A percentile compares a stretch with the other conserved stretches of the same genome.
These are phyloP conservation scores for Beauveria bassiana DNA, from an alignment of 2,329 filamentous ascomycete genomes.

Conservation along the genomic window DNA sequence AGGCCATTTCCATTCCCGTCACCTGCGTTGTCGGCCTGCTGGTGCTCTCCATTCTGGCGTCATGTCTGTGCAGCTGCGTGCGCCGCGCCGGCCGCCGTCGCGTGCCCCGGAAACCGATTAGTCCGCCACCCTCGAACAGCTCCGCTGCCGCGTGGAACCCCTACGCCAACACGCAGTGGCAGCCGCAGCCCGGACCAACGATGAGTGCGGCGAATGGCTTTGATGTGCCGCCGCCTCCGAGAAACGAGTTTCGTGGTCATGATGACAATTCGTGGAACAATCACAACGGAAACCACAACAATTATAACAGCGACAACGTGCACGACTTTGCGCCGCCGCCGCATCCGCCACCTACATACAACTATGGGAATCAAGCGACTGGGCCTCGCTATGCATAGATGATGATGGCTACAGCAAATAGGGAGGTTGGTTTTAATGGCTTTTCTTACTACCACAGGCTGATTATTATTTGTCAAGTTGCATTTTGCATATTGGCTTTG, in stretches of 20 bases:
- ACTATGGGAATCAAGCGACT: conserved; percentile 5
- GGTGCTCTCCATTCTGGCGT: conserved; percentile 58
- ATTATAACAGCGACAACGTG: neutral
- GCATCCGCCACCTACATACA: conserved; percentile 5
- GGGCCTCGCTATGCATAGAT: conserved; percentile 20
- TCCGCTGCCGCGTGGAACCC: conserved; percentile 12
- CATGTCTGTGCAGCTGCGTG: conserved; percentile 52
- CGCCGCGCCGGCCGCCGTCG: conserved; percentile 18
- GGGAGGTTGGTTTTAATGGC: too few relatives aligned
- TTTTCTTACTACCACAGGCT: too few relatives aligned
- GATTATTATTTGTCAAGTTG: neutral
- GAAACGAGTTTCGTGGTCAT: neutral
- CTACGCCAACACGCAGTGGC: conserved; percentile 12
- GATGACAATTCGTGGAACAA: neutral
- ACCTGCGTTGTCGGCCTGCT: conserved; percentile 64
- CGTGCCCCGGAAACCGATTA: conserved; percentile 18
- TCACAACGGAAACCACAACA: neutral
- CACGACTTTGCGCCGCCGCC: conserved; percentile 5
- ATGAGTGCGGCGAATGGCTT: conserved; percentile 11
- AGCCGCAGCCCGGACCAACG: conserved; percentile 14
- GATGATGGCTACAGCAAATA: neutral
- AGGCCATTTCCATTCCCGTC: conserved; percentile 75
- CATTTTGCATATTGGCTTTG: neutral
- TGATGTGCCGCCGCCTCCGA: neutral
- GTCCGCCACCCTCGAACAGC: conserved; percentile 14